These are phyloP conservation scores for Candida pseudofarinosa DNA, from an alignment of 805 yeast genomes.

Conservation along the genomic window DNA sequence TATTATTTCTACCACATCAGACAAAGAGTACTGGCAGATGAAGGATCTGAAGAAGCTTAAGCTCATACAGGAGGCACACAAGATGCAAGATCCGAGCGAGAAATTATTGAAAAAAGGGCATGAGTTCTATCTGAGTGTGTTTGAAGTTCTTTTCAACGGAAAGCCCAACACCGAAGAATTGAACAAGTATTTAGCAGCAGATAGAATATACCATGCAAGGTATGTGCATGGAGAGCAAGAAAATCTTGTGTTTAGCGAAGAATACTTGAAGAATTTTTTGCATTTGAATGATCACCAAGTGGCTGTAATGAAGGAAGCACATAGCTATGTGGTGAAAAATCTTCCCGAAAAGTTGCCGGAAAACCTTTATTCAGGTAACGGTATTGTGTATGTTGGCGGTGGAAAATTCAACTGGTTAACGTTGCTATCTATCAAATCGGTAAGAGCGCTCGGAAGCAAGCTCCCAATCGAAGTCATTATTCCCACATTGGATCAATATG, in stretches of 20 bases:
- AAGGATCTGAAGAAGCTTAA: conserved; percentile 5
- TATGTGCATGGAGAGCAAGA: conserved; percentile 32
- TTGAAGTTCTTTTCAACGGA: conserved; percentile 37
- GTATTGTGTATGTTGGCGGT: conserved; percentile 74
- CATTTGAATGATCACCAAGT: conserved; percentile 43
- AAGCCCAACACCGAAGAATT: conserved; percentile 44
- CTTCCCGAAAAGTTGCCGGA: conserved; percentile 41
- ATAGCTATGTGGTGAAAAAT: conserved; percentile 38
- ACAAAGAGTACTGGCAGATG: conserved; percentile 3
- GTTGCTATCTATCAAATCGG: conserved; percentile 56
- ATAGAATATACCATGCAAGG: conserved; percentile 53
- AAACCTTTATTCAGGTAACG: conserved; percentile 42
- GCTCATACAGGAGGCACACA: conserved; percentile 4
- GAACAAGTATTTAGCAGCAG: conserved; percentile 39
- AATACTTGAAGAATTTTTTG: conserved; percentile 47
- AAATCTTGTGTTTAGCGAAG: conserved; percentile 44
- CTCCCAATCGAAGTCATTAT: conserved; percentile 81
- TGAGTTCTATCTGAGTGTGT: conserved; percentile 39
- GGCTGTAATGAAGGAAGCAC: conserved; percentile 43
- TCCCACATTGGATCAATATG: conserved; percentile 67
- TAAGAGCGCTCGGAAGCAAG: conserved; percentile 62
- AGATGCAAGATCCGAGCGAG: conserved; percentile 7
- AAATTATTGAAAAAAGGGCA: conserved; percentile 29
- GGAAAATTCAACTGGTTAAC: conserved; percentile 74
- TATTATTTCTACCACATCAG: conserved; percentile 4